Conservation (phyloP, 164 flowering plant species). For the Stephania japonica region DNA sequence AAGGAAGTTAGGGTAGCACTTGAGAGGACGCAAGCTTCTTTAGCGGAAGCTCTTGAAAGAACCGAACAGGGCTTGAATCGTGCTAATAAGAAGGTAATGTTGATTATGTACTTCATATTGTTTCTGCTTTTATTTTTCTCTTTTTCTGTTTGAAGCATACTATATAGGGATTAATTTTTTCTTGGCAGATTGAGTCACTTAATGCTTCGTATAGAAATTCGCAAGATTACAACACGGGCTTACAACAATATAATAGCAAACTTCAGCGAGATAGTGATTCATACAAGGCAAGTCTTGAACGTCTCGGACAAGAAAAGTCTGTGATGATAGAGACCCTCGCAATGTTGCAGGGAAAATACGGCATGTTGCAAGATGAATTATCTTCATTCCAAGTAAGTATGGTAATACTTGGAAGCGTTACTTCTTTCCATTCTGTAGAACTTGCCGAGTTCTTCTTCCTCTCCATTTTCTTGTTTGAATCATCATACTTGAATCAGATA, state of each 20-base stretch:
- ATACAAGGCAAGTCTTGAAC: constrained; percentile 56
- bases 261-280: constrained; percentile 76
- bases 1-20: constrained; percentile 42
- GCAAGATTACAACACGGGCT: constrained; percentile 87
- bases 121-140: background rate
- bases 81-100: constrained; percentile 60
- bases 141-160: background rate
- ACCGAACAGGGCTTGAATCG: constrained; percentile 38
- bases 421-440: background rate
- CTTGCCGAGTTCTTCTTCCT: background rate
- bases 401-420: constrained; percentile 3
- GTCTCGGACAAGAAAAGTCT: constrained; percentile 70
- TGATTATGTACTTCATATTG: background rate
- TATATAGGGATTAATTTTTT: background rate
- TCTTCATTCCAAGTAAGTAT: constrained; percentile 54
- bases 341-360: constrained; percentile 50
- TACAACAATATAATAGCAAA: constrained; percentile 86
- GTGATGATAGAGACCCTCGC: constrained; percentile 70
- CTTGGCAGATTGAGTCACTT: constrained; percentile 49
- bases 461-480: background rate
- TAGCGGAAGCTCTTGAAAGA: constrained; percentile 47
- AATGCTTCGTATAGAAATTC: constrained; percentile 70
- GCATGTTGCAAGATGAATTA: constrained; percentile 60
- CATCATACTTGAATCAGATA: background rate
- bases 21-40: constrained; percentile 39